Evolutionary conservation across 257 asterid genomes (phyloP).

Genomic region (Nicotiana paniculata): DNA sequence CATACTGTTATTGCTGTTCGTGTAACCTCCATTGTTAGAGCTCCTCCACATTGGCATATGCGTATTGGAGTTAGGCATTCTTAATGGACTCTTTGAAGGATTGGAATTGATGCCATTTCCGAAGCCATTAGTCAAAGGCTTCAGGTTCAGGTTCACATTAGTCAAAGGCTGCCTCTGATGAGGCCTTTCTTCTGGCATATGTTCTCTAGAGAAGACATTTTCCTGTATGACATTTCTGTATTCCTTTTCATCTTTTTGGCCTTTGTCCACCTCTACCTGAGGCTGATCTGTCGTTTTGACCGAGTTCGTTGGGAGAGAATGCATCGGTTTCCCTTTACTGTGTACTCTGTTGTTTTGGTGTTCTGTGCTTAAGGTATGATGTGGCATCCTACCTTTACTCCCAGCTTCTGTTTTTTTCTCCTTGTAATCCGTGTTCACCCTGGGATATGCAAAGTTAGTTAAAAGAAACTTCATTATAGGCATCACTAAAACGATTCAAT

Average conservation of each 20-base stretch:
- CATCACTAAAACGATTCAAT: not conserved
- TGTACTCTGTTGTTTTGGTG: slow-evolving; percentile 11
- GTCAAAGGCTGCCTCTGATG: slow-evolving; percentile 39
- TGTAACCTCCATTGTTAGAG: not conserved
- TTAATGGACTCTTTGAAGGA: slow-evolving; percentile 5
- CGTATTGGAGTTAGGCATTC: not conserved
- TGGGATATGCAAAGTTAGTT: not conserved
- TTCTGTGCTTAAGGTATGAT: not conserved
- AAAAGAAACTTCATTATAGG: not conserved
- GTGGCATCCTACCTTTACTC: not conserved
- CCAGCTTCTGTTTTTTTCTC: not conserved
- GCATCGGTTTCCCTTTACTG: slow-evolving; percentile 1
- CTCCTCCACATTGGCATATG: slow-evolving; percentile 3
- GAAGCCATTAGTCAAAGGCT: slow-evolving; percentile 24
- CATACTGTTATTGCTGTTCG: not conserved
- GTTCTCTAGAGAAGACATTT: not conserved
- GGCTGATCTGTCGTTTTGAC: slow-evolving; percentile 12
- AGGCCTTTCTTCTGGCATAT: slow-evolving; percentile 9
- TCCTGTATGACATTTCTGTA: not conserved
- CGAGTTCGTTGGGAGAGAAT: slow-evolving; percentile 10
- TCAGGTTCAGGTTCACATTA: slow-evolving; percentile 17
- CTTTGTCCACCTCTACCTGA: slow-evolving; percentile 11
- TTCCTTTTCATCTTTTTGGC: not conserved
- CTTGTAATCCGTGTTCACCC: not conserved
- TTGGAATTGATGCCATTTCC: not conserved